Percentiles rank a stretch among this genome's conserved stretches.
These are phyloP conservation scores for Saraca asoca DNA, from an alignment of 331 rosid genomes.

Conservation along the genomic window DNA sequence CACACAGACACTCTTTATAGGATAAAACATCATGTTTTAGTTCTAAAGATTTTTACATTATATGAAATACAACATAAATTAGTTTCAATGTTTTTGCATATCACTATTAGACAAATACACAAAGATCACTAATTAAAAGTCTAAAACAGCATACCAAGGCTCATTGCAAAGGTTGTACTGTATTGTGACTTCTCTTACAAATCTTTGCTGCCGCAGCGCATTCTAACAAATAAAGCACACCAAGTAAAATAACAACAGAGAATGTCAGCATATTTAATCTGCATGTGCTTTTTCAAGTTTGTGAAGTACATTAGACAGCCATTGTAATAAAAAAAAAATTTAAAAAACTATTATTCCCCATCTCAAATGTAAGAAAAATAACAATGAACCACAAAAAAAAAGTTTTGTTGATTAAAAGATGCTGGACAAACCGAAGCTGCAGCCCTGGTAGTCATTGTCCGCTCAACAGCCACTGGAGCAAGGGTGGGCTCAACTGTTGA, in stretches of 20 bases:
- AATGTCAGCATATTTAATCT: conserved; percentile 7
- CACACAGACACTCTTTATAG: not conserved
- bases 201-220: conserved; percentile 85
- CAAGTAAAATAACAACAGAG: conserved; percentile 28
- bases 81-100: conserved; percentile 13
- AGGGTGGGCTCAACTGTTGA: conserved; percentile 96
- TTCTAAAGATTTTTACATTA: not conserved
- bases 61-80: conserved; percentile 13
- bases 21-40: not conserved
- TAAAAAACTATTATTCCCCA: too few species aligned
- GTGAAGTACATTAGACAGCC: not conserved
- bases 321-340: too few species aligned
- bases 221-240: conserved; percentile 57
- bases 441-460: conserved; percentile 93
- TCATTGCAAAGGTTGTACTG: conserved; percentile 99
- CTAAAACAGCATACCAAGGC: conserved; percentile 67
- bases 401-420: conserved; percentile 24
- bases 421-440: conserved; percentile 80
- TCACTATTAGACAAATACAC: conserved; percentile 7
- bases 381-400: conserved; percentile 1
- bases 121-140: conserved; percentile 24
- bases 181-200: conserved; percentile 89
- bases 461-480: conserved; percentile 91
- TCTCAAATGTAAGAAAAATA: not conserved
- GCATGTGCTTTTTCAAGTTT: not conserved